Evolutionary conservation across 2,329 filamentous ascomycete species (phyloP), one percentile per base, ranked within the genome.

Genomic region (Malbranchea zuffiana): DNA sequence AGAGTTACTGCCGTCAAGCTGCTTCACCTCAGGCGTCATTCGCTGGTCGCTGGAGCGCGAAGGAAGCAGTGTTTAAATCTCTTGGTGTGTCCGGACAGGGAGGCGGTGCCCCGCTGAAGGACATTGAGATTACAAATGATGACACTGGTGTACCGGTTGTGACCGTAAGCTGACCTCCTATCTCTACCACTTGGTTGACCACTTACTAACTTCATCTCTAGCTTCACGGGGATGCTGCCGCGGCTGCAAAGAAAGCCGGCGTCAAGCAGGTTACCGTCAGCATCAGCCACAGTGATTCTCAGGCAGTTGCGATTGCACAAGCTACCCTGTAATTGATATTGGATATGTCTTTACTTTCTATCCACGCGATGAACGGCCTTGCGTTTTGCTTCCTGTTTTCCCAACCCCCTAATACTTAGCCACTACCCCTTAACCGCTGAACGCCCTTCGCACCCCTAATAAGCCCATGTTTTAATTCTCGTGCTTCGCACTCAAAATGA

Each of bases 31-130:
- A 85, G 56, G 83, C 87, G 47, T 92, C 85, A 35, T 98, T 95
- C 62, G 85, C 88, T 4, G 90, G 90, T 33, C 78, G 86, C 49
- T 98, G 90, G 90, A 88, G 81, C 52, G 90, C 90, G 23, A 98
- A 98, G 69, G 90, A 98, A 35, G 90, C 90, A 18, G 87, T 98
- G 1, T 98, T 98, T 73, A 98, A 98, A 75, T 86, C 84, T 24
- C 71, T 98, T 10, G 86, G 87, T 48, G 87, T 96, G 8, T 66
- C 73, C 50, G 81, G 87, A 62, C 79, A 82, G 63, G 90, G 90
- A 44, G 87, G 82, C 6, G 90, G 92, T 47, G 88, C 90, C 42
- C 72, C 85, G 11, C 62, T 98, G 63, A 90, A 80, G 68, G 87
- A 96, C 27, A 98, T 98, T 66, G 92, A 98, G 66, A 88, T 98